Conservation (phyloP, 2,329 filamentous ascomycete genomes). For the Fusarium anguioides region DNA sequence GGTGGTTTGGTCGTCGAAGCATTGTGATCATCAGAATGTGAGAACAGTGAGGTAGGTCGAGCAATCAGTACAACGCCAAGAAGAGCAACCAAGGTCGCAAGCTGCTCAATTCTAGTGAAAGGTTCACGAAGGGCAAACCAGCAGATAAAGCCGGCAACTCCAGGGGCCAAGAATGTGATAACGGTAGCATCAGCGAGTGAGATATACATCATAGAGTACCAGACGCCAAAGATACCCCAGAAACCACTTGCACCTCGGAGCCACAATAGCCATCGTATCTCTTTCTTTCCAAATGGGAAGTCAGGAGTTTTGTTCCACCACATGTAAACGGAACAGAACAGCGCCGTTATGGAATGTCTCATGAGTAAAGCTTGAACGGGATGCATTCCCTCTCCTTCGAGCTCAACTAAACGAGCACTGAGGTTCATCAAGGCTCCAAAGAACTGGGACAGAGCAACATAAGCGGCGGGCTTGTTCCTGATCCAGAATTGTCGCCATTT, state of each 20-base stretch:
- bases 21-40: conserved; percentile 30
- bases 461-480: conserved; percentile 76
- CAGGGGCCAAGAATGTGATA: conserved; percentile 86
- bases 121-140: conserved; percentile 79
- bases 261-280: conserved; percentile 75
- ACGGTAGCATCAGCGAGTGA: conserved; percentile 89
- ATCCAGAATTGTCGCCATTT: conserved; percentile 62
- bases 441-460: conserved; percentile 80
- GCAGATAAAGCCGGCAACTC: conserved; percentile 82
- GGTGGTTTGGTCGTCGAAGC: conserved; percentile 33
- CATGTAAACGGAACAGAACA: conserved; percentile 78
- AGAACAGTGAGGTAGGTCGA: conserved; percentile 70
- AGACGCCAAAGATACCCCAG: conserved; percentile 84
- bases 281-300: conserved; percentile 75
- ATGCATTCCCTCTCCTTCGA: conserved; percentile 77
- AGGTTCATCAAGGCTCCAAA: conserved; percentile 91
- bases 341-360: conserved; percentile 78
- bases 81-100: conserved; percentile 80
- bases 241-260: conserved; percentile 76
- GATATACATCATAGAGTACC: conserved; percentile 75
- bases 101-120: conserved; percentile 80
- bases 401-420: conserved; percentile 78
- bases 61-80: conserved; percentile 87
- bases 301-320: conserved; percentile 73
- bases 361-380: conserved; percentile 87